These are phyloP conservation scores for Spizellomyces punctatus DNA, from an alignment of 192 early-diverging fungal species.

Conservation along the genomic window DNA sequence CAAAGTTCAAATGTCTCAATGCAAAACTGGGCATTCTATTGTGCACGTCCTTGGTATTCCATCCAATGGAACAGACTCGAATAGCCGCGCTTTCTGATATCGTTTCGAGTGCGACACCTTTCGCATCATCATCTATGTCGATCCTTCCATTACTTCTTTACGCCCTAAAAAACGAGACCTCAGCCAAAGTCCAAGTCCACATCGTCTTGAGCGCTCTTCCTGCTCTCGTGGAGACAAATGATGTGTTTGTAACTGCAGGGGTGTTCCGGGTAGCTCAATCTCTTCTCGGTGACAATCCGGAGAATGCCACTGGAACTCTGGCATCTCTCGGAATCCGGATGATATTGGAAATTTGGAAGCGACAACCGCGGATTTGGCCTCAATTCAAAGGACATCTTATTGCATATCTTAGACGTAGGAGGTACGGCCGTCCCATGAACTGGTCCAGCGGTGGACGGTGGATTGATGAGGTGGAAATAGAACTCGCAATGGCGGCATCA, in stretches of 20 bases:
- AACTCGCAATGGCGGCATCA: slow-evolving; percentile 4
- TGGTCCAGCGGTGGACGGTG: slow-evolving; percentile 3
- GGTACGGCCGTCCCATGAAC: slow-evolving; percentile 19
- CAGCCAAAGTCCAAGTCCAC: slow-evolving; percentile 20
- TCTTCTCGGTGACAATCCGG: slow-evolving; percentile 14
- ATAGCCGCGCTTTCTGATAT: slow-evolving; percentile 11
- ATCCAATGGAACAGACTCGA: background rate
- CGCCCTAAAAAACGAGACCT: slow-evolving; percentile 20
- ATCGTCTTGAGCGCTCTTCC: slow-evolving; percentile 20
- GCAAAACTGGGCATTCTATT: background rate
- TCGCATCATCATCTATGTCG: slow-evolving; percentile 3
- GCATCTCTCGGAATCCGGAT: slow-evolving; percentile 14
- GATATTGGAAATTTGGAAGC: slow-evolving; percentile 26
- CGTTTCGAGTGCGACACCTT: background rate
- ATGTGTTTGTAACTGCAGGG: slow-evolving; percentile 27
- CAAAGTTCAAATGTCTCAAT: background rate
- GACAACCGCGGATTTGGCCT: slow-evolving; percentile 27
- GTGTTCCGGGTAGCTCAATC: slow-evolving; percentile 23
- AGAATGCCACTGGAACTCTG: background rate
- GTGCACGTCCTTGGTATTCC: slow-evolving; percentile 4
- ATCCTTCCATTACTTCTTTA: slow-evolving; percentile 30
- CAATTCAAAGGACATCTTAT: slow-evolving; percentile 20
- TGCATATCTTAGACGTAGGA: slow-evolving; percentile 17
- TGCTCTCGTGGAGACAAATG: slow-evolving; percentile 9
- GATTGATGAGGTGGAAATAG: slow-evolving; percentile 27